Conservation (phyloP, 768 basidiomycete species). For the Suillus alpinus region DNA sequence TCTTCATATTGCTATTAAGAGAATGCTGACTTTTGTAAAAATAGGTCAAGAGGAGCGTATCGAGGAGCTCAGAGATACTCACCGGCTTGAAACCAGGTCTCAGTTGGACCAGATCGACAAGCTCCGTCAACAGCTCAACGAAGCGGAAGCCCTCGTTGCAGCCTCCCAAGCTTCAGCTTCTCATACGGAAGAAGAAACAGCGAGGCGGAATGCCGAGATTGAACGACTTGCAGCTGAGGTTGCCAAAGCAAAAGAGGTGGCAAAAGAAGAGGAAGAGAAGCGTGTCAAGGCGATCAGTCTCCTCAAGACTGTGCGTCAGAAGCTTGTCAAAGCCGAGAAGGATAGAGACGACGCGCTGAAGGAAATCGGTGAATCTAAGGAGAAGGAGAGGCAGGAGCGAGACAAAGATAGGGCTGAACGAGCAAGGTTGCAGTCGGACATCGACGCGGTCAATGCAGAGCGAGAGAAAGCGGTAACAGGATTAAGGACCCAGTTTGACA, state of each 20-base stretch:
- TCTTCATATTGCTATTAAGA: not conserved
- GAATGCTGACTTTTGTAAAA: constrained; percentile 7
- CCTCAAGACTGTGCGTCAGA: constrained; percentile 93
- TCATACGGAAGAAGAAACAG: constrained; percentile 46
- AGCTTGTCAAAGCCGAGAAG: constrained; percentile 95
- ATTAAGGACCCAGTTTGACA: constrained; percentile 68
- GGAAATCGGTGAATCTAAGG: constrained; percentile 50
- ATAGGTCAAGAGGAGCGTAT: constrained; percentile 82
- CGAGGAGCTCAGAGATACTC: constrained; percentile 82
- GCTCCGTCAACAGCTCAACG: constrained; percentile 63
- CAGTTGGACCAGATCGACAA: constrained; percentile 72
- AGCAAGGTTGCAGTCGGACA: constrained; percentile 55
- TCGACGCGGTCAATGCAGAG: constrained; percentile 59
- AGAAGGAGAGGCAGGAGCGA: constrained; percentile 50
- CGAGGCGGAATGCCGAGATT: constrained; percentile 53
- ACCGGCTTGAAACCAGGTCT: constrained; percentile 76
- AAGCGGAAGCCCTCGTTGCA: constrained; percentile 67
- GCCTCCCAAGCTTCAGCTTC: constrained; percentile 50
- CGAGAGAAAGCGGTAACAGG: constrained; percentile 60
- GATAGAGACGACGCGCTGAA: constrained; percentile 78
- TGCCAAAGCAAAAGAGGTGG: constrained; percentile 52
- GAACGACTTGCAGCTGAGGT: constrained; percentile 63
- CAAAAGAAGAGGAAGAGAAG: constrained; percentile 97
- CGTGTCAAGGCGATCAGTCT: constrained; percentile 89
- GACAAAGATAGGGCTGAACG: constrained; percentile 46